Evolutionary conservation across 768 basidiomycete species (phyloP).

Genomic region (Paxillus ammoniavirescens): DNA sequence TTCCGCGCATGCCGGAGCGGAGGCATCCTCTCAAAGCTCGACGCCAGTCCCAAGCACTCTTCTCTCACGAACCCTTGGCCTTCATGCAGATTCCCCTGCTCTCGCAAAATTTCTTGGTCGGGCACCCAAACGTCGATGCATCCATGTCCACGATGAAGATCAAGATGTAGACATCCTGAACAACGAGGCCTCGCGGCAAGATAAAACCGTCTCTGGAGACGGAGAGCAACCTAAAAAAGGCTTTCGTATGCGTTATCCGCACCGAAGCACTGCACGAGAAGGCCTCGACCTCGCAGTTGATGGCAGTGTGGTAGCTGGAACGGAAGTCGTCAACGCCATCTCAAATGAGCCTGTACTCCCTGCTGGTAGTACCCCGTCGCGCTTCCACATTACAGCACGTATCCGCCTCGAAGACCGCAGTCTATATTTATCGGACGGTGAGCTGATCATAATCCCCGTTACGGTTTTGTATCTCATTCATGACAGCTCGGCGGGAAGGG

Average conservation of each 20-base stretch:
- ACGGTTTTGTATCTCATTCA: constrained; percentile 4
- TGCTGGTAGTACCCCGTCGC: constrained; percentile 23
- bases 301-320: neutral
- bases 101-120: constrained; percentile 51
- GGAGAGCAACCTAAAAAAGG: constrained; percentile 2
- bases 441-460: constrained; percentile 3
- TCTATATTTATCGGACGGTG: constrained; percentile 42
- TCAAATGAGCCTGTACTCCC: constrained; percentile 5
- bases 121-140: constrained; percentile 39
- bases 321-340: neutral
- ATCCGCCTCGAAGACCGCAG: constrained; percentile 44
- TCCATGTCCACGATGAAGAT: constrained; percentile 36
- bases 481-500: constrained; percentile 33
- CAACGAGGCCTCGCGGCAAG: neutral
- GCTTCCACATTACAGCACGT: constrained; percentile 48
- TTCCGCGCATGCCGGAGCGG: neutral
- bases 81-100: constrained; percentile 50
- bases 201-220: neutral
- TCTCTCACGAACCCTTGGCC: constrained; percentile 47
- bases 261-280: constrained; percentile 41
- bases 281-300: constrained; percentile 32
- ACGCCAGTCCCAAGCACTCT: constrained; percentile 32
- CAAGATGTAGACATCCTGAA: constrained; percentile 34
- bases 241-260: constrained; percentile 41
- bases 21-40: constrained; percentile 3